Evolutionary conservation across 306 rosid genomes (phyloP), one percentile per base, ranked within the genome.

Genomic region (Quercus robur): DNA sequence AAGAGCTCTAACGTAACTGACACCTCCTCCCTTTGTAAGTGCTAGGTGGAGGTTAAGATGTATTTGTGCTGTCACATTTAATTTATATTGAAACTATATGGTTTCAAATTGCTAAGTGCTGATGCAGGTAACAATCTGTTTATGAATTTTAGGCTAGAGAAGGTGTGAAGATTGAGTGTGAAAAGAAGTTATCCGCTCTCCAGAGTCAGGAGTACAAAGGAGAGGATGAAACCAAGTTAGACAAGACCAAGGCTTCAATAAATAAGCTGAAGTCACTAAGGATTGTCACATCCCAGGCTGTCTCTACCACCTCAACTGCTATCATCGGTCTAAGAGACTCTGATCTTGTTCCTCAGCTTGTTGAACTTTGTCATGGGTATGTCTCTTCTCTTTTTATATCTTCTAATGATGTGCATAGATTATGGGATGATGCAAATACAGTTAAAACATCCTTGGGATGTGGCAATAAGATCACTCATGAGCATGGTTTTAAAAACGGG

Each of bases 131-230:
- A 57, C 79, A 26, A 73, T 74, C 73, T 86, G 21, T 81, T 58
- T 6, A 75, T 80, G 81, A 78, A 77, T 85, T 66, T 74, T 73
- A 96, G 99, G 88, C 89, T 11, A 91, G 99, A 83, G 99, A 96
- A 93, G 87, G 94, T 46, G 88, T 88, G 86, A 96, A 91, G 93
- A 96, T 96, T 69, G 99, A 89, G 64, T 97, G 90, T 77, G 97
- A 91, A 61, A 93, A 90, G 91, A 96, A 96, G 86, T 61, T 96
- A 81, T 82, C 97, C 4, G 78, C 86, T 0, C 85, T 96, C 59
- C 99, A 96, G 80, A 87, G 86, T 84, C 98, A 93, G 86, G 99
- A 96, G 83, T 91, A 87, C 94, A 96, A 90, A 83, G 97, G 98
- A 67, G 97, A 89, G 73, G 97, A 93, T 66, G 97, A 91, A 83